Conservation (phyloP, 2,329 filamentous ascomycete species). For the Fusarium pseudoanthophilum region DNA sequence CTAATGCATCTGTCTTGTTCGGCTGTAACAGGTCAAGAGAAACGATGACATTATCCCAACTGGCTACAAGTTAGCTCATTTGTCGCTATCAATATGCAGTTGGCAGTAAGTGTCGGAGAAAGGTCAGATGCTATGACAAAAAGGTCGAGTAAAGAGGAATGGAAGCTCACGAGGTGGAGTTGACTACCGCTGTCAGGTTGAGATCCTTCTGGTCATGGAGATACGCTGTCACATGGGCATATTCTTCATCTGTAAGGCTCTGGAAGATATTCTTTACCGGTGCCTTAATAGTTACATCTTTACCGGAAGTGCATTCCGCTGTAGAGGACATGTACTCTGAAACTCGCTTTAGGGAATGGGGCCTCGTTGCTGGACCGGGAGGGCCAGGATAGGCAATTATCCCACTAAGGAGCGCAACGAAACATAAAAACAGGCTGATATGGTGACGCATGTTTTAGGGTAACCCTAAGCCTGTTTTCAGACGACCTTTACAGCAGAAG, state of each 20-base stretch:
- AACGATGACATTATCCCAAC: conserved; percentile 36
- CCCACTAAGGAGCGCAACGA: too few relatives aligned
- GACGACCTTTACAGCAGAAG: too few relatives aligned
- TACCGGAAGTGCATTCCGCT: neutral
- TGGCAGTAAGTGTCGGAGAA: too few relatives aligned
- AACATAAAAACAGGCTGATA: too few relatives aligned
- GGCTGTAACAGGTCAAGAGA: conserved; percentile 53
- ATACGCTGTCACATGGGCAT: conserved; percentile 25
- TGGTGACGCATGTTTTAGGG: too few relatives aligned
- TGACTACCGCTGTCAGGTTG: conserved; percentile 26
- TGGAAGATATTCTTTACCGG: conserved; percentile 24
- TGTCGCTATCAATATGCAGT: too few relatives aligned
- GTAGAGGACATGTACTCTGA: neutral
- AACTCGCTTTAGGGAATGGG: conserved; percentile 21
- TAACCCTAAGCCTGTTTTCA: too few relatives aligned
- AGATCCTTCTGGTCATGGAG: conserved; percentile 24
- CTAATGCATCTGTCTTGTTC: conserved; percentile 61
- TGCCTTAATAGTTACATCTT: neutral
- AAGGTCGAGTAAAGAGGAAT: too few relatives aligned
- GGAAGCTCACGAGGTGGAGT: conserved; percentile 26
- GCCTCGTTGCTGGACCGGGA: conserved; percentile 6
- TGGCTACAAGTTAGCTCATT: neutral
- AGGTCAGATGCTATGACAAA: too few relatives aligned
- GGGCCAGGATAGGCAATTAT: neutral
- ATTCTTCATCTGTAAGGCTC: conserved; percentile 24